Percentiles rank a stretch among this genome's conserved stretches.
phyloP scores from a whole-genome alignment of 805 yeast genomes.

The Wickerhamiella domercqiae region DNA sequence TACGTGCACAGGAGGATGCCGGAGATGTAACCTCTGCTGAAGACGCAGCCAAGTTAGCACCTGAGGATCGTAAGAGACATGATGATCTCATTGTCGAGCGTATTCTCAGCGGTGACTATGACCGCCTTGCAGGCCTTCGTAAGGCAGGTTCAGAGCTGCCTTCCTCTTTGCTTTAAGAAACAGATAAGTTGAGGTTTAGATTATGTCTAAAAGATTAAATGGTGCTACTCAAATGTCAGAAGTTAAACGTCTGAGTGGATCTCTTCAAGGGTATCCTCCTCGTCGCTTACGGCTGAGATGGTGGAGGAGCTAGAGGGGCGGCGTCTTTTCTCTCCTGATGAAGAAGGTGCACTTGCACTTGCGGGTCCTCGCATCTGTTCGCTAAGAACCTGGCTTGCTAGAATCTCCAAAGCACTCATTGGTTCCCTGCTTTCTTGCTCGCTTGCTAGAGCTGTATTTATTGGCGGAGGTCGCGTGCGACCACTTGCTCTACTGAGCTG shows the following conservation, averaged over 20 bases:
- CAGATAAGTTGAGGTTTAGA: neutral
- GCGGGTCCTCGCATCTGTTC: constrained; percentile 20
- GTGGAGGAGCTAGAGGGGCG: constrained; percentile 25
- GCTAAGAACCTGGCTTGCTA: constrained; percentile 39
- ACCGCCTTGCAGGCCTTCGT: constrained; percentile 30
- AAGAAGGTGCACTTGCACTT: neutral
- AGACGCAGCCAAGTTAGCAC: constrained; percentile 20
- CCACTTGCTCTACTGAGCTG: constrained; percentile 1
- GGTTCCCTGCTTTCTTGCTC: constrained; percentile 2
- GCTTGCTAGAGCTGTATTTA: constrained; percentile 8
- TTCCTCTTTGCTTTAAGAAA: constrained; percentile 19
- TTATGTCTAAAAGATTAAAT: neutral
- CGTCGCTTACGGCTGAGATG: constrained; percentile 23
- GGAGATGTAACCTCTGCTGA: constrained; percentile 23
- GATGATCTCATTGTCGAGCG: constrained; percentile 70
- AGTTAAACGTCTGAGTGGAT: neutral
- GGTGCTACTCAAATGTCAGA: neutral
- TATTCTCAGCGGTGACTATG: constrained; percentile 73
- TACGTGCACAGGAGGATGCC: constrained; percentile 57
- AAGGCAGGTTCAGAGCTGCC: constrained; percentile 25
- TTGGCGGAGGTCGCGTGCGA: constrained; percentile 13
- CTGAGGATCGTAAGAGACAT: constrained; percentile 46
- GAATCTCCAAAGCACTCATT: constrained; percentile 35
- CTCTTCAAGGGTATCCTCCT: constrained; percentile 18
- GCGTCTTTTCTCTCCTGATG: constrained; percentile 13